Evolutionary conservation across 176 grass and related monocot genomes (phyloP), one percentile per base, ranked within the genome.

Genomic region (Zizania latifolia): DNA sequence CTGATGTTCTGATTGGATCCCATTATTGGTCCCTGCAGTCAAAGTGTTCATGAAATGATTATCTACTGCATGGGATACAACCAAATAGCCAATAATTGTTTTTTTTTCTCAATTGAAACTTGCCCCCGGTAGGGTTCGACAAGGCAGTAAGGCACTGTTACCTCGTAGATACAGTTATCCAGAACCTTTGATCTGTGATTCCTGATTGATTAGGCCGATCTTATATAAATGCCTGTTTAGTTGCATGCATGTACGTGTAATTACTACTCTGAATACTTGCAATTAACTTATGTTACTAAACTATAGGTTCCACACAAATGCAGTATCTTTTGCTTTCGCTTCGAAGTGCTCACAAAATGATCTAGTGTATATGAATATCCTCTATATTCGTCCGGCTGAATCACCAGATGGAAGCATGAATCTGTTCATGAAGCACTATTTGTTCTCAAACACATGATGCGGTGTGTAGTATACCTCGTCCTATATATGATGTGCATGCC

Each of bases 161-260:
- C 46, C 46, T 51, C 7, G 46, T 51, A 8, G 46, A 21, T 40
- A 59, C 33, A 30, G n/a, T 40, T 61, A 40, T 40, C 31, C 2
- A 22, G 9, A 62, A 62, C 36, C 62, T 26, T 30, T 35, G 58
- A 33, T 41, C 41, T 50, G 74, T 14, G 40, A 64, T 17, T 65
- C 22, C 33, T 60, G 35, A 46, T 45, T 21, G n/a, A 57, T 65
- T 57, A 78, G 57, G 13, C 4, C 3, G 48, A 53, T 53, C 41
- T 51, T 22, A 14, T 45, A 82, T 63, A 38, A 40, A 64, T 31
- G 69, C 4, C 6, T 3, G 28, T 71, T 73, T 31, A 82, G 79
- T 64, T 82, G 59, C 79, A 22, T 82, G 59, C 79, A 22, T 40
- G 68, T 54, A 73, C 68, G 79, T 82, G 80, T 36, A 46, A 16